Evolutionary conservation across 1,284 basidiomycete genomes (phyloP), one percentile per base, ranked within the genome.

Genomic region (Moniliella sp.): DNA sequence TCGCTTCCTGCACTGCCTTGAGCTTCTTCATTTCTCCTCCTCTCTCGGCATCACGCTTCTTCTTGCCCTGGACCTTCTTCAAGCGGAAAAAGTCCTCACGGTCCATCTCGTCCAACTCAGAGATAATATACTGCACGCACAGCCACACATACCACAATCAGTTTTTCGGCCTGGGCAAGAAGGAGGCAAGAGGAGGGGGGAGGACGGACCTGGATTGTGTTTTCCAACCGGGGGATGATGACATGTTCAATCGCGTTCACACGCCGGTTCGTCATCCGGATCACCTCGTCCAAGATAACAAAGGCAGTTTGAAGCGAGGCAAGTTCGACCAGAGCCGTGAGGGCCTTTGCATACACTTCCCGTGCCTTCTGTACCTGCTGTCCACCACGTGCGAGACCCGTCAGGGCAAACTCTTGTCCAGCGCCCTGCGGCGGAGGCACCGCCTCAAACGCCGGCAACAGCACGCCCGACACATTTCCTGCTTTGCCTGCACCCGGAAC

Each of bases 171-270:
- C n/a, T n/a, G n/a, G n/a, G n/a, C n/a, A n/a, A 15, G 9, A 3
- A 19, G 15, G 13, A 19, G 5, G 17, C 8, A 18, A 14, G 7
- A 18, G 30, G 15, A 15, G 4, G 18, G 14, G 27, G 27, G 11
- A 5, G 28, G 2, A 33, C 41, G 32, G 31, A 36, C 43, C 15
- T 78, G 81, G 67, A 97, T 83, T 4, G 91, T 97, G 62, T 97
- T 94, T 39, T 94, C 88, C 28, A 99, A 66, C 30, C 76, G 71
- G 9, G 91, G 91, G 37, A 99, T 94, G 52, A 99, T 71, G 46
- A 99, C 76, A 61, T 99, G 83, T 59, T 99, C 91, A 50, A 99
- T 91, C 3, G 91, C 91, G 54, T 99, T 99, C 18, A 99, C 91
- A 44, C 91, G 75, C 28, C 91, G 76, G 62, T 94, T 99, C 16